These are phyloP conservation scores for Sequoiadendron giganteum DNA, from an alignment of 75 land plant genomes.

Conservation along the genomic window DNA sequence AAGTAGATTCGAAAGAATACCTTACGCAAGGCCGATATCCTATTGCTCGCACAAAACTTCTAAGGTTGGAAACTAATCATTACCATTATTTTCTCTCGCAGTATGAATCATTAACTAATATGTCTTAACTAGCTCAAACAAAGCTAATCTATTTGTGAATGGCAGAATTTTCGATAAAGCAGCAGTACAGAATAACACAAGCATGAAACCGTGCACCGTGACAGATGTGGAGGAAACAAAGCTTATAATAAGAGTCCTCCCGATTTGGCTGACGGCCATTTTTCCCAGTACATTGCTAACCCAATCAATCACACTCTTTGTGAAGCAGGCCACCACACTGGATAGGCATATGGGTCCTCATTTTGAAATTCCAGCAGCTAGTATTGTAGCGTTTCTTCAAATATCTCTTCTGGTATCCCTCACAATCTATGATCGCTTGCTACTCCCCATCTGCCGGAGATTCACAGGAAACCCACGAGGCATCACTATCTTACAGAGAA, in stretches of 20 bases:
- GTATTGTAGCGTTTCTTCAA: conserved; percentile 37
- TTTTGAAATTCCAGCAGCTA: conserved; percentile 56
- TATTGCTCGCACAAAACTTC: conserved; percentile 40
- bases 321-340: conserved; percentile 62
- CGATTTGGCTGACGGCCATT: conserved; percentile 40
- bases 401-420: conserved; percentile 33
- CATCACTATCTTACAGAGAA: too few relatives aligned
- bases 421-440: conserved; percentile 42
- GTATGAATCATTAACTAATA: too few relatives aligned
- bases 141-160: not conserved
- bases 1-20: conserved; percentile 57
- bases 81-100: not conserved
- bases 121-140: too few relatives aligned
- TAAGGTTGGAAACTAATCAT: conserved; percentile 35
- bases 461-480: too few relatives aligned
- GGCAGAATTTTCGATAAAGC: conserved; percentile 63
- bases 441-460: too few relatives aligned
- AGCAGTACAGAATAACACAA: conserved; percentile 28
- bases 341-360: conserved; percentile 26
- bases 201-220: conserved; percentile 50
- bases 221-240: conserved; percentile 79
- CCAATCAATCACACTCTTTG: conserved; percentile 50
- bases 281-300: conserved; percentile 46
- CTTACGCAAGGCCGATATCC: conserved; percentile 36
- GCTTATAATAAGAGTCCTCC: conserved; percentile 46